Base-by-base conservation (phyloP, 345 rosid species). In the Salix caprea region DNA sequence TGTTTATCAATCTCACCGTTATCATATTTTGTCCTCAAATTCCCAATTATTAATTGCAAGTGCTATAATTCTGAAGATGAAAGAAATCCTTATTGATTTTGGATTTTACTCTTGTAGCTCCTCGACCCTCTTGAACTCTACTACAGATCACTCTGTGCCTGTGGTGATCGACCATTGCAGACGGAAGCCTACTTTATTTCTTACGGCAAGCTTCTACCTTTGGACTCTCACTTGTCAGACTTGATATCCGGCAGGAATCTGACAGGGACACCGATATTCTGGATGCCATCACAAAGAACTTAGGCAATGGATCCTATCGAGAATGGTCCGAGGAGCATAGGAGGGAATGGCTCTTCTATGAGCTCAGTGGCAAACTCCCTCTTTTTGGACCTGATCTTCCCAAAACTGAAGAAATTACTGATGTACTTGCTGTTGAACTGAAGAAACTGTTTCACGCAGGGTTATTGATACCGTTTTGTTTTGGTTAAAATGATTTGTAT, bases 101-200 rank as follows among this genome's bases (percentile, higher is more conserved):
- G 7, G 69, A 30, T 74, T 79, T 79, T n/a, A 15, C 72, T 64
- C 69, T 21, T 71, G 76, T 84, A 93, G 99, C 88, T 96, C 86
- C 83, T 96, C 91, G 97, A 94, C 73, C 99, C 99, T 61, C 97
- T 96, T 70, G 99, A 94, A 82, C 94, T 94, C 71, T 92, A 97
- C 78, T 96, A 94, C 84, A 86, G 94, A 73, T 96, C 99, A 10
- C 94, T 94, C 40, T 96, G 97, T 76, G 72, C 89, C 52, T 91
- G 97, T 60, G 99, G 99, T 77, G 99, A 96, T 84, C 90, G 87
- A 10, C 74, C 97, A 92, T 96, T 80, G 98, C 99, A 73, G 99
- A 92, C 82, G 99, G 99, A 65, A 93, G 88, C 87, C 99, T 94
- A 78, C 99, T 96, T 54, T 98, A 96, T 85, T 94, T 96, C 90